Evolutionary conservation across 2,329 filamentous ascomycete species (phyloP), one percentile per base, ranked within the genome.

Genomic region (Alternaria gansuensis): DNA sequence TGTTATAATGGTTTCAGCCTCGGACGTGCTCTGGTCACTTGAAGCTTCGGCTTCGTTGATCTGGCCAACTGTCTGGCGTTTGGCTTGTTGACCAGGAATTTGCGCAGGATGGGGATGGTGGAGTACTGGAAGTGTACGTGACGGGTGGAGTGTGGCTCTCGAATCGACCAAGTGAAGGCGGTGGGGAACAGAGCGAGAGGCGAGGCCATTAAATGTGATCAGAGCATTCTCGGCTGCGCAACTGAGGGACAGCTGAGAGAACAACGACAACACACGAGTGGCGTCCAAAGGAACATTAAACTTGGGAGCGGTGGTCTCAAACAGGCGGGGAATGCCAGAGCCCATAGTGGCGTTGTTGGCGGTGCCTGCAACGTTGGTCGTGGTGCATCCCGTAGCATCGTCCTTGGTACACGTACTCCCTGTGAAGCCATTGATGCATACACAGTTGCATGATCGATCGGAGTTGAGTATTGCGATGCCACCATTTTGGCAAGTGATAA

Each of bases 371-470:
- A 82, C 72, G 29, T 73, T 75, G 3, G 81, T 82, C 0, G 83
- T 87, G 6, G 84, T 83, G 68, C 88, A 91, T 45, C 81, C 82
- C 14, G 67, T 70, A 24, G 83, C 79, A 55, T 84, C 83, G 13
- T 81, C 77, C 13, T 78, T 65, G 4, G 77, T 78, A 71, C 89
- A 91, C 14, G 80, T 83, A 2, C 79, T 78, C 23, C 89, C 89
- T 0, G 90, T 93, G 75, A 94, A 98, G 1, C 93, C 92, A 69
- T 95, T 93, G 23, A 89, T 87, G 77, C 94, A 99, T 41, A 97
- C 87, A 75, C 94, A 99, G 11, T 89, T 89, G 78, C 94, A 98
- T 21, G 84, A 81, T 3, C 74, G 74, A 41, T 86, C 85, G 56
- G 86, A 82, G 14, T 84, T 86, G 21, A 92, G 78, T 14, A 94